A percentile compares a stretch with the other conserved stretches of the same genome.
These are phyloP conservation scores for Trichaptum fuscoviolaceum DNA, from an alignment of 768 basidiomycete species.

Conservation along the genomic window DNA sequence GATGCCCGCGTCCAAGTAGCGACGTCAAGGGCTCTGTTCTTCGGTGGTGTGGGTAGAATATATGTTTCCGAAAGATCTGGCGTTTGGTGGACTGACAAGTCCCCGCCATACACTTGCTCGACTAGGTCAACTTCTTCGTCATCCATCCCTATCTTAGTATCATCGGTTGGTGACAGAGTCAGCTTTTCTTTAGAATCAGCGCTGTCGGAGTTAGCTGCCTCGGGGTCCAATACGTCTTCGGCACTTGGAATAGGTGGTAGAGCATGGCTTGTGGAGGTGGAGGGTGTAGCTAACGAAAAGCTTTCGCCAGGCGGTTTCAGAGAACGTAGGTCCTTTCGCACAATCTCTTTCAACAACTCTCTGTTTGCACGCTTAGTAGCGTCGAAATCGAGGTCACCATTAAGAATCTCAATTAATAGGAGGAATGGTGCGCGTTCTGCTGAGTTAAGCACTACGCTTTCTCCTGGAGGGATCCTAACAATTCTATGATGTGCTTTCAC, in stretches of 20 bases:
- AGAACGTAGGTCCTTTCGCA: constrained; percentile 45
- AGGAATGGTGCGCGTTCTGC: constrained; percentile 95
- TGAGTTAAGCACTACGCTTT: constrained; percentile 96
- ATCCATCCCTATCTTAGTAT: constrained; percentile 25
- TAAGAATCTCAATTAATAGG: constrained; percentile 85
- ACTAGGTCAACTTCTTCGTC: constrained; percentile 95
- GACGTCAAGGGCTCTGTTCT: constrained; percentile 87
- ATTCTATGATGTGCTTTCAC: constrained; percentile 78
- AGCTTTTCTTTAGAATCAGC: neutral
- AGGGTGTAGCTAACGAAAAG: neutral
- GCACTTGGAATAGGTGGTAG: neutral
- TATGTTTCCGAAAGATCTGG: constrained; percentile 81
- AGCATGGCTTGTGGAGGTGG: neutral
- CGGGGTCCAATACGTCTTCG: constrained; percentile 4
- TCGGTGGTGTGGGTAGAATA: constrained; percentile 73
- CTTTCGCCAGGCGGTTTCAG: neutral
- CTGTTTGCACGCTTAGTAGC: constrained; percentile 77
- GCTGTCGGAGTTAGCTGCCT: constrained; percentile 20
- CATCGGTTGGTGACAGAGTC: constrained; percentile 8
- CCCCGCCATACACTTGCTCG: constrained; percentile 87
- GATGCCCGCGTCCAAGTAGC: constrained; percentile 67
- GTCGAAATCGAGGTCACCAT: constrained; percentile 90
- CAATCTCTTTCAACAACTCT: constrained; percentile 76
- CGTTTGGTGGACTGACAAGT: constrained; percentile 61
- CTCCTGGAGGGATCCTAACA: constrained; percentile 94